A percentile compares a stretch with the other conserved stretches of the same genome.
These are phyloP conservation scores for Spathaspora girioi DNA, from an alignment of 805 yeast genomes.

Conservation along the genomic window DNA sequence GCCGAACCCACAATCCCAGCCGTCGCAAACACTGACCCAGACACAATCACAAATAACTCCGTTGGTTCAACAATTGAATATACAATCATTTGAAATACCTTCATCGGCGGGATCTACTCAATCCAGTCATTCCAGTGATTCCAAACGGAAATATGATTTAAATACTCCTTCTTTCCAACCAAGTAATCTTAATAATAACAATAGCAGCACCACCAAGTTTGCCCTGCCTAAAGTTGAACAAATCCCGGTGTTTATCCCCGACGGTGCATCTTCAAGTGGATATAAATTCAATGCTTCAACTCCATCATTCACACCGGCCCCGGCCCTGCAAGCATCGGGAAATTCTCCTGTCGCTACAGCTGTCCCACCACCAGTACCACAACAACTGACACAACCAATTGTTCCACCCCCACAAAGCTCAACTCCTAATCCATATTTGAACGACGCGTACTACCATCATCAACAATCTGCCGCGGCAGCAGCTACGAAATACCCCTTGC, in stretches of 20 bases:
- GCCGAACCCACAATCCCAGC: constrained; percentile 8
- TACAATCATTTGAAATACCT: background rate
- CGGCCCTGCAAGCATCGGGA: background rate
- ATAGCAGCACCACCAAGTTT: constrained; percentile 37
- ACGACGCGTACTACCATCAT: constrained; percentile 10
- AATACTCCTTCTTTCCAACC: constrained; percentile 46
- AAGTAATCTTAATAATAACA: constrained; percentile 10
- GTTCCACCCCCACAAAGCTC: background rate
- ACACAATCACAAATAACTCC: background rate
- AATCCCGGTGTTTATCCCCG: constrained; percentile 48
- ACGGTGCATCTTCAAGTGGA: background rate
- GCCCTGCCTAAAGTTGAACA: constrained; percentile 46
- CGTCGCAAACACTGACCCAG: constrained; percentile 7
- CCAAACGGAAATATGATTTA: constrained; percentile 30
- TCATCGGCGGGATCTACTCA: constrained; percentile 1
- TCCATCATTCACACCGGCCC: constrained; percentile 35
- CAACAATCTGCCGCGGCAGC: constrained; percentile 8
- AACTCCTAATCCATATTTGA: constrained; percentile 16
- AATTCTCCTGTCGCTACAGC: constrained; percentile 3
- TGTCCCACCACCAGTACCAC: constrained; percentile 1
- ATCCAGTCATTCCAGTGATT: constrained; percentile 1
- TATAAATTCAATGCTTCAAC: constrained; percentile 34
- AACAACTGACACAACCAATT: background rate
- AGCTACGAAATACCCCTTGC: constrained; percentile 46
- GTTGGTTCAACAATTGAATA: background rate